phyloP scores from a whole-genome alignment of 345 rosid genomes.

The Citrus cavaleriei region DNA sequence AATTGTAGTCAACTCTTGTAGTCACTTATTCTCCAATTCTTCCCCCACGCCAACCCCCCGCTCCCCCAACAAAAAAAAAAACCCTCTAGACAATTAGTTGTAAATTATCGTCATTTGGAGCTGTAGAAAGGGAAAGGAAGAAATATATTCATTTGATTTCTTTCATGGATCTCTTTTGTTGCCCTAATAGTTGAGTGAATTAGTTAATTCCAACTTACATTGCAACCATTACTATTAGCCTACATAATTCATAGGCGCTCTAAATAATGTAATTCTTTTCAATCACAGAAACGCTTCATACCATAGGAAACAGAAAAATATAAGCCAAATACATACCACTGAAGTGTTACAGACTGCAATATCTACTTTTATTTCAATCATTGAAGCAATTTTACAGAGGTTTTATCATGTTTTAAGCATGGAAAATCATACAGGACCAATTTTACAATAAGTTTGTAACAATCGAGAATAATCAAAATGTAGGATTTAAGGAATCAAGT shows the following conservation, averaged over 20 bases:
- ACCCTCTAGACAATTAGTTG: not conserved
- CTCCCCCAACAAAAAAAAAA: no score
- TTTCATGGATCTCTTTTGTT: no score
- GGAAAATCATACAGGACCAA: not conserved
- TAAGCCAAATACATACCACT: not conserved
- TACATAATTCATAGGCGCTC: not conserved
- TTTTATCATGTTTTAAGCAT: not conserved
- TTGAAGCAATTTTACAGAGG: not conserved
- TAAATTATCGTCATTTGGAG: not conserved
- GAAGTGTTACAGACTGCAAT: not conserved
- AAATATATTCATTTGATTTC: not conserved
- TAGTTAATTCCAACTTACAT: no score
- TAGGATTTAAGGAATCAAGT: not conserved
- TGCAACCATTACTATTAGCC: no score
- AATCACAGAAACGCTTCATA: not conserved
- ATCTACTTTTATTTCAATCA: not conserved
- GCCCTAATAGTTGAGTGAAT: no score
- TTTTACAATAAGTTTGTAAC: not conserved
- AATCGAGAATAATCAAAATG: not conserved
- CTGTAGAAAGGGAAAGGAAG: not conserved
- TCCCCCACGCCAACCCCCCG: not conserved
- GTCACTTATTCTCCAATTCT: not conserved
- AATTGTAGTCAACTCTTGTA: slow-evolving; percentile 2
- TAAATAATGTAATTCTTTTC: not conserved
- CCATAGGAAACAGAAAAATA: not conserved